A percentile compares a stretch with the other conserved stretches of the same genome.
Conservation (phyloP, 768 basidiomycete genomes). For the Agaricus sinodeliciosus region DNA sequence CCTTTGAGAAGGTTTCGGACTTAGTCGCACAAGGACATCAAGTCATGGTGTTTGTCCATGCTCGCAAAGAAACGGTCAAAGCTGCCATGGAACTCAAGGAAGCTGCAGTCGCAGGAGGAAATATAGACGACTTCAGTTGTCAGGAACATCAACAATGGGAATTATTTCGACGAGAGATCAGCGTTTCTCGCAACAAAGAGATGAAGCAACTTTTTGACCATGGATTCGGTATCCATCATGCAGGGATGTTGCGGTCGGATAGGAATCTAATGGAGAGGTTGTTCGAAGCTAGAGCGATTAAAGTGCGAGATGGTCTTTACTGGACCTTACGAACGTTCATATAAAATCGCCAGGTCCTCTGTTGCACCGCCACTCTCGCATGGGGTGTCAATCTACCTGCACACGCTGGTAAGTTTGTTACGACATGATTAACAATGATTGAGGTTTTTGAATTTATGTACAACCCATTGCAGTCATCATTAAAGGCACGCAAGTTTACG, state of each 20-base stretch:
- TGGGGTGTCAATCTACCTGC: constrained; percentile 99
- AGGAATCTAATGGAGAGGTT: constrained; percentile 92
- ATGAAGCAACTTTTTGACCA: constrained; percentile 90
- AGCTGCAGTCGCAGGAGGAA: constrained; percentile 63
- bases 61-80: constrained; percentile 96
- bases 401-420: constrained; percentile 64
- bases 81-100: constrained; percentile 79
- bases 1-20: constrained; percentile 86
- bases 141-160: constrained; percentile 73
- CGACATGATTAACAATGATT: no score
- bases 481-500: constrained; percentile 97
- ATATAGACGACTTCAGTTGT: constrained; percentile 71
- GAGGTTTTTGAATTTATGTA: constrained; percentile 4
- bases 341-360: constrained; percentile 64
- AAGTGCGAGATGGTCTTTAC: constrained; percentile 41
- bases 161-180: constrained; percentile 72
- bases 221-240: constrained; percentile 98
- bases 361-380: constrained; percentile 96
- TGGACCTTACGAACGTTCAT: neutral
- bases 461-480: constrained; percentile 64
- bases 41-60: constrained; percentile 99
- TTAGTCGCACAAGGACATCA: constrained; percentile 91
- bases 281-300: constrained; percentile 88
- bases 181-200: constrained; percentile 86
- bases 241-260: constrained; percentile 93